These are phyloP conservation scores for Prunus davidiana DNA, from an alignment of 306 rosid species.

Conservation along the genomic window DNA sequence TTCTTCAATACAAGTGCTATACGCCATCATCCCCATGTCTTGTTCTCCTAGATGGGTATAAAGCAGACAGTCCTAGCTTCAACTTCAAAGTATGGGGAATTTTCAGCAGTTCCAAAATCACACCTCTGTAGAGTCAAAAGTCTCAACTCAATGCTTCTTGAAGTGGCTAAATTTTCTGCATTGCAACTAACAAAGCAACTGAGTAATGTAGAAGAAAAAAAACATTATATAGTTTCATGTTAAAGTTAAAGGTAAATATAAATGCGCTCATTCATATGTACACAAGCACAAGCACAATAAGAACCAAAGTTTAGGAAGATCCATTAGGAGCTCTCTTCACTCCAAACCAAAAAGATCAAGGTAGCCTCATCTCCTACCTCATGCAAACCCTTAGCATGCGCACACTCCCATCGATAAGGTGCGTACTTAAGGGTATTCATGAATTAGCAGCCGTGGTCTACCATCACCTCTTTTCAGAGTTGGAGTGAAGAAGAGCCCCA, in stretches of 20 bases:
- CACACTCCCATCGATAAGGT: neutral
- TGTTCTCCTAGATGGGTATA: neutral
- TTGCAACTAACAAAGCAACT: neutral
- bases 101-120: neutral
- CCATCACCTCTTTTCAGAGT: conserved; percentile 49
- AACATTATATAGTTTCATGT: neutral
- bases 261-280: neutral
- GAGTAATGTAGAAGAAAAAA: neutral
- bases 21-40: neutral
- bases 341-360: conserved; percentile 62
- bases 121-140: neutral
- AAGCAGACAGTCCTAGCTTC: neutral
- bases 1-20: neutral
- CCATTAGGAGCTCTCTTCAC: conserved; percentile 59
- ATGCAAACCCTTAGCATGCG: conserved; percentile 47
- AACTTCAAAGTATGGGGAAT: neutral
- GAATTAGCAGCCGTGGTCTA: conserved; percentile 58
- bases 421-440: conserved; percentile 46
- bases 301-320: neutral
- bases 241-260: too few relatives aligned
- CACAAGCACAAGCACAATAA: neutral
- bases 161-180: neutral
- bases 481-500: conserved; percentile 56
- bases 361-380: conserved; percentile 50
- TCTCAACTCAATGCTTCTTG: neutral